phyloP scores from a whole-genome alignment of 129 eudicot genomes.

The Solidago caesia region DNA sequence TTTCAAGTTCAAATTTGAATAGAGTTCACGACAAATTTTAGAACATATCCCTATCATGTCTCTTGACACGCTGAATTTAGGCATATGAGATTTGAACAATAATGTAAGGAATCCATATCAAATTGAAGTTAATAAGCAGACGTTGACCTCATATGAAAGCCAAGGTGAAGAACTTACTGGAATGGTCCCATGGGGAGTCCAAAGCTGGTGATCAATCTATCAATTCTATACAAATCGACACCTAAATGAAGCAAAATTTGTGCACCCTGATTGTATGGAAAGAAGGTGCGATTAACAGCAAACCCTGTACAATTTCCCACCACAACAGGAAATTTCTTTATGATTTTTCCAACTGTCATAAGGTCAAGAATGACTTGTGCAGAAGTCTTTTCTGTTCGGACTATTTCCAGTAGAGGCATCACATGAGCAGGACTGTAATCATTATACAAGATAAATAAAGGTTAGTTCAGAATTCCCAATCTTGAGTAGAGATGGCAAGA shows the following conservation, averaged over 20 bases:
- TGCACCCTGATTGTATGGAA: slow-evolving; percentile 86
- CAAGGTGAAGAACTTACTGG: slow-evolving; percentile 65
- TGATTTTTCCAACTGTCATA: slow-evolving; percentile 78
- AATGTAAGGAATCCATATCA: no score
- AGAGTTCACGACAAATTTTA: not conserved
- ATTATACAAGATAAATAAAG: slow-evolving; percentile 10
- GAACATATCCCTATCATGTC: not conserved
- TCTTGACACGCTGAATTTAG: no score
- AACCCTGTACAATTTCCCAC: slow-evolving; percentile 95
- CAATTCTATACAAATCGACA: slow-evolving; percentile 88
- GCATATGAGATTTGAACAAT: no score
- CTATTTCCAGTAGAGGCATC: slow-evolving; percentile 95
- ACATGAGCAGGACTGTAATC: slow-evolving; percentile 87
- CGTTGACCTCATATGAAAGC: not conserved
- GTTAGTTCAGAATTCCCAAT: slow-evolving; percentile 16
- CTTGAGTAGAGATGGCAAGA: not conserved
- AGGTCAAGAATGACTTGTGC: slow-evolving; percentile 95
- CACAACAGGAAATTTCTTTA: slow-evolving; percentile 87
- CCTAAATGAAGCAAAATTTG: slow-evolving; percentile 73
- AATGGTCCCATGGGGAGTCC: slow-evolving; percentile 98
- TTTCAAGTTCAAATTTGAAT: not conserved
- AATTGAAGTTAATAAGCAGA: not conserved
- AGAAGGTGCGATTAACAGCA: slow-evolving; percentile 91
- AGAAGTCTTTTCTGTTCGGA: slow-evolving; percentile 85
- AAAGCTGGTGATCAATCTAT: slow-evolving; percentile 66